A percentile compares a stretch with the other conserved stretches of the same genome.
These are phyloP conservation scores for Xylogone sp. DNA, from an alignment of 2,329 filamentous ascomycete genomes.

Conservation along the genomic window DNA sequence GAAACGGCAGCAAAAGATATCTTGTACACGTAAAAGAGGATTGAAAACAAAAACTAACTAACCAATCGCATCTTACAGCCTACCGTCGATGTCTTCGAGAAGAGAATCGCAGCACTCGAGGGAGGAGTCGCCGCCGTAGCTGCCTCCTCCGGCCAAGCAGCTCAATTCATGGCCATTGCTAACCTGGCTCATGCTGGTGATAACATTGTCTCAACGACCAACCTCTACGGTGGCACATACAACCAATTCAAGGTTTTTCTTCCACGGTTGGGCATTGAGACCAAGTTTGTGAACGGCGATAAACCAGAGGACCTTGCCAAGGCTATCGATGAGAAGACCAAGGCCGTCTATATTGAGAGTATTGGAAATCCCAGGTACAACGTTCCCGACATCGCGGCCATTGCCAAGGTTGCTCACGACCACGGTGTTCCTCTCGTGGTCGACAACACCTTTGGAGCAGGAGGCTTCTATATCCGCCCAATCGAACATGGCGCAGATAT, in stretches of 20 bases:
- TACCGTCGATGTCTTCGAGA: slow-evolving; percentile 94
- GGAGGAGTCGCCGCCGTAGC: slow-evolving; percentile 85
- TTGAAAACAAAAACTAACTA: not conserved
- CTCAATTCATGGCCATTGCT: slow-evolving; percentile 85
- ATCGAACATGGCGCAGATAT: slow-evolving; percentile 92
- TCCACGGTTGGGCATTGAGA: slow-evolving; percentile 79
- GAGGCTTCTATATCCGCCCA: slow-evolving; percentile 81
- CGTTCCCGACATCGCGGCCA: slow-evolving; percentile 83
- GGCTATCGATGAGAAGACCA: slow-evolving; percentile 88
- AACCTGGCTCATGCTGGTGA: slow-evolving; percentile 84
- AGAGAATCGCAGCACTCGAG: slow-evolving; percentile 92
- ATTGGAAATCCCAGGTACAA: slow-evolving; percentile 92
- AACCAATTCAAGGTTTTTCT: slow-evolving; percentile 95
- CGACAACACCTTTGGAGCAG: slow-evolving; percentile 94
- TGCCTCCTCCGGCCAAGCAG: slow-evolving; percentile 80
- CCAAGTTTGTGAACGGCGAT: slow-evolving; percentile 84
- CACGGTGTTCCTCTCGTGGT: slow-evolving; percentile 58
- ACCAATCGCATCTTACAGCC: slow-evolving; percentile 48
- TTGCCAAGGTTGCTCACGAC: slow-evolving; percentile 74
- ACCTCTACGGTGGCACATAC: slow-evolving; percentile 93
- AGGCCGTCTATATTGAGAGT: slow-evolving; percentile 86
- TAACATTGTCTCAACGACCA: slow-evolving; percentile 88
- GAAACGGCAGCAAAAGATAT: no score
- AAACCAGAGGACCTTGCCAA: slow-evolving; percentile 73
- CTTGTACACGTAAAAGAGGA: not conserved